These are phyloP conservation scores for Trichoderma reesei DNA, from an alignment of 495 filamentous ascomycete species.

Conservation along the genomic window DNA sequence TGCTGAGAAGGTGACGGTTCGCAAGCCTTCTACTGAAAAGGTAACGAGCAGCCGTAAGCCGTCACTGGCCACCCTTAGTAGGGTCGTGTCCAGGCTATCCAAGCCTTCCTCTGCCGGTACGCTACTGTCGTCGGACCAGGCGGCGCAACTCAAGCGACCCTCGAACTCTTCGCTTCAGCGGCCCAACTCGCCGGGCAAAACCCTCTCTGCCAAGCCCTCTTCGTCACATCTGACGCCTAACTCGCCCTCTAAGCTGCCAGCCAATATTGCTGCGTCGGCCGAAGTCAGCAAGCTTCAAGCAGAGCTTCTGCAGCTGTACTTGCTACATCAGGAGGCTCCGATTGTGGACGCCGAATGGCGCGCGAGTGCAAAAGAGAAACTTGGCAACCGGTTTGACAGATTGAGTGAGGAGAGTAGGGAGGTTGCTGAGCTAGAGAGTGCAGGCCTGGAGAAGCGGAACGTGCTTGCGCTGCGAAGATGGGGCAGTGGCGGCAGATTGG, in stretches of 20 bases:
- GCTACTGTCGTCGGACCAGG: conserved; percentile 13
- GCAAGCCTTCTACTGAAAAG: not conserved
- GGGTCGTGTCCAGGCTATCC: not conserved
- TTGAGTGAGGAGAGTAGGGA: conserved; percentile 25
- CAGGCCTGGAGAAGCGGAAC: conserved; percentile 27
- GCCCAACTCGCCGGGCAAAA: conserved; percentile 58
- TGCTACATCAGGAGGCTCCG: conserved; percentile 48
- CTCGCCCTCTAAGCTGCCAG: conserved; percentile 40
- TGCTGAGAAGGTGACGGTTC: not conserved
- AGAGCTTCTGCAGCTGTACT: conserved; percentile 61
- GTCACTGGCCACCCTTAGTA: not conserved
- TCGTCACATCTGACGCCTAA: conserved; percentile 45
- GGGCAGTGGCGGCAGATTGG: conserved; percentile 24
- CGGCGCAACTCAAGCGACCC: conserved; percentile 26
- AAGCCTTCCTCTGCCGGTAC: conserved; percentile 7
- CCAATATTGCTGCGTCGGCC: conserved; percentile 44
- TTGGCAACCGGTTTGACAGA: conserved; percentile 31
- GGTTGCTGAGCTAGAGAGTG: conserved; percentile 22
- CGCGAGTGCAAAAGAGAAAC: conserved; percentile 32
- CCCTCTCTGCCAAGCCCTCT: conserved; percentile 43
- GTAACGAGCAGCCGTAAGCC: not conserved
- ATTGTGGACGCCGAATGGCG: conserved; percentile 32
- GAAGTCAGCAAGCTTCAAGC: conserved; percentile 57
- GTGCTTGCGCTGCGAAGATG: conserved; percentile 29
- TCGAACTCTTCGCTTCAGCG: conserved; percentile 61